Evolutionary conservation across 495 filamentous ascomycete species (phyloP).

Genomic region (Xylaria intraflava): DNA sequence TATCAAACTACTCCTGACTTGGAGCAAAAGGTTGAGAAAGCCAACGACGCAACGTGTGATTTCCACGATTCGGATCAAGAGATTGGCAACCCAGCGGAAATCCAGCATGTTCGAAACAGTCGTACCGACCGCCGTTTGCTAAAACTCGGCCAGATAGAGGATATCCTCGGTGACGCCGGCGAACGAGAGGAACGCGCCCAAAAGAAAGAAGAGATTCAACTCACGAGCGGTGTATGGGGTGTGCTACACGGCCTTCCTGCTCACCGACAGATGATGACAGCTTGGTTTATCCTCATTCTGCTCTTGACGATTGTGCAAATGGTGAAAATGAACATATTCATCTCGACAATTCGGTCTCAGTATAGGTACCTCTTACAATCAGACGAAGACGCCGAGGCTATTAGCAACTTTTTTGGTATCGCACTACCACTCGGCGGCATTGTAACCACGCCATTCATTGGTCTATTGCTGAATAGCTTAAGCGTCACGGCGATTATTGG

Average conservation of each 20-base stretch:
- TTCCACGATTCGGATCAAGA: conserved; percentile 37
- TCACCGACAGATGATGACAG: conserved; percentile 38
- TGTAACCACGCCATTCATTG: conserved; percentile 44
- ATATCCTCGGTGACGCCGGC: conserved; percentile 35
- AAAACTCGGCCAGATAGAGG: conserved; percentile 37
- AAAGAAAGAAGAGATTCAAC: conserved; percentile 48
- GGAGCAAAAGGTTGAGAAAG: conserved; percentile 37
- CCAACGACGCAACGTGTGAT: conserved; percentile 23
- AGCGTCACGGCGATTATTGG: conserved; percentile 39
- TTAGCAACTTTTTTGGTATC: conserved; percentile 48
- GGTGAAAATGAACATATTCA: conserved; percentile 50
- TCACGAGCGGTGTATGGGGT: conserved; percentile 45
- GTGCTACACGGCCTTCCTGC: conserved; percentile 44
- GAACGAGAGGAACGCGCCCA: conserved; percentile 42
- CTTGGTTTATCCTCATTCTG: conserved; percentile 45
- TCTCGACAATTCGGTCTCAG: conserved; percentile 44
- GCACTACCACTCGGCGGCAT: conserved; percentile 47
- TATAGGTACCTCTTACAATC: conserved; percentile 37
- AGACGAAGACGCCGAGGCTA: conserved; percentile 30
- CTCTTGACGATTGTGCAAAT: conserved; percentile 48
- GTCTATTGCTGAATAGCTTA: conserved; percentile 42
- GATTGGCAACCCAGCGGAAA: conserved; percentile 20
- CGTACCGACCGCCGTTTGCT: conserved; percentile 24
- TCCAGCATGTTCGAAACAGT: conserved; percentile 30
- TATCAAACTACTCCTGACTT: conserved; percentile 57